phyloP scores from a whole-genome alignment of 768 basidiomycete species.

The Podaxis mareebaensis region DNA sequence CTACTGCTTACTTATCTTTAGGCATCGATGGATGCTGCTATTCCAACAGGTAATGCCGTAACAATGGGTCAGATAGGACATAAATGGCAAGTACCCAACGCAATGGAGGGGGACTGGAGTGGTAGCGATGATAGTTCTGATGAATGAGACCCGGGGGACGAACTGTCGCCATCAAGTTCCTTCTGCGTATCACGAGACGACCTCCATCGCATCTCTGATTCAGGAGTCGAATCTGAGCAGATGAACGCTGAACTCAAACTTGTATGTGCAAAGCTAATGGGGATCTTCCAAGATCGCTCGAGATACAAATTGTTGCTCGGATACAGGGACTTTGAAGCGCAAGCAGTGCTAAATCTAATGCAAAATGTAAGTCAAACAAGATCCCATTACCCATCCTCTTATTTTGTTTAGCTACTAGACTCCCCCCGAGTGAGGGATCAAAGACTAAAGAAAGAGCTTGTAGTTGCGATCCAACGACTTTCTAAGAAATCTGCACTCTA shows the following conservation, averaged over 20 bases:
- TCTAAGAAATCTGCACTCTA: conserved; percentile 13
- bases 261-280: conserved; percentile 18
- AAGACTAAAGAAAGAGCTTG: conserved; percentile 11
- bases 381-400: not conserved
- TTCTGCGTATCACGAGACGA: not conserved
- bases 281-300: conserved; percentile 20
- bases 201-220: too few species aligned
- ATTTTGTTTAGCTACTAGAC: conserved; percentile 1
- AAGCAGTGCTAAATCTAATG: conserved; percentile 25
- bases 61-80: not conserved
- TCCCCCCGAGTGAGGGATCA: conserved; percentile 5
- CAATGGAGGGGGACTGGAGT: not conserved
- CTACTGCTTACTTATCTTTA: not conserved
- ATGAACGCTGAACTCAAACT: conserved; percentile 13
- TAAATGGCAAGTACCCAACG: conserved; percentile 1
- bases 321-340: conserved; percentile 20
- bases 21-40: not conserved
- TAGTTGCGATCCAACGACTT: conserved; percentile 15
- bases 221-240: not conserved
- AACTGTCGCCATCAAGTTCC: not conserved
- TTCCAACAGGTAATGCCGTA: not conserved
- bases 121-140: not conserved
- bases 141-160: not conserved
- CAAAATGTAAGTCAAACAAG: conserved; percentile 23
- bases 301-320: conserved; percentile 22